Evolutionary conservation across 2,329 filamentous ascomycete species (phyloP).

Genomic region (Tolypocladium nubicola): DNA sequence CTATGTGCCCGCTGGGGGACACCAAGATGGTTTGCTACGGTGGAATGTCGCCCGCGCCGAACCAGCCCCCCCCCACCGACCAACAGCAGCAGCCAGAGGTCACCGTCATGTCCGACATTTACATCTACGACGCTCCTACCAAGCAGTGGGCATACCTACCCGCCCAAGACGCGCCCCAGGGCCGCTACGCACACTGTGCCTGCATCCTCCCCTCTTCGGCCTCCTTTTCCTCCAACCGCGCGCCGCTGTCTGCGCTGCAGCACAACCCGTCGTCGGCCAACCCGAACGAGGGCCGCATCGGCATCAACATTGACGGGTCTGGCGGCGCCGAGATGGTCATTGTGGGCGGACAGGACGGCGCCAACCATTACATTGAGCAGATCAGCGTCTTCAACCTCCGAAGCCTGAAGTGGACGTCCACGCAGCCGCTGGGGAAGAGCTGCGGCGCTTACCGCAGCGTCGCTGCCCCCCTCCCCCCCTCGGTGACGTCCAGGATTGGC

Average conservation of each 20-base stretch:
- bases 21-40: slow-evolving; percentile 97
- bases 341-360: slow-evolving; percentile 89
- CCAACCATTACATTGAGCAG: slow-evolving; percentile 98
- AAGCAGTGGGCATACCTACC: slow-evolving; percentile 78
- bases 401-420: slow-evolving; percentile 91
- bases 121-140: slow-evolving; percentile 81
- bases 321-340: slow-evolving; percentile 96
- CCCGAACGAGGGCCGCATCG: slow-evolving; percentile 78
- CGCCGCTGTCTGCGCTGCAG: slow-evolving; percentile 76
- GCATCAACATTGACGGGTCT: slow-evolving; percentile 78
- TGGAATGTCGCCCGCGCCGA: slow-evolving; percentile 79
- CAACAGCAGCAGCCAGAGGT: slow-evolving; percentile 67
- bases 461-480: slow-evolving; percentile 68
- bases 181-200: slow-evolving; percentile 92
- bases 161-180: slow-evolving; percentile 75
- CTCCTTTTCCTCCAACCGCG: slow-evolving; percentile 72
- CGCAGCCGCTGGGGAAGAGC: slow-evolving; percentile 75
- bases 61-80: slow-evolving; percentile 32
- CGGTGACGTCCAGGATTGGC: slow-evolving; percentile 56
- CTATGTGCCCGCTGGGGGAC: slow-evolving; percentile 84
- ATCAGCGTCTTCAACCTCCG: slow-evolving; percentile 96
- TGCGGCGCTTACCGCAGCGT: slow-evolving; percentile 96
- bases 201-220: slow-evolving; percentile 84
- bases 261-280: slow-evolving; percentile 78
- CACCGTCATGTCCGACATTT: slow-evolving; percentile 94